These are phyloP conservation scores for Mytilinidion resinicola DNA, from an alignment of 495 filamentous ascomycete species.

Conservation along the genomic window DNA sequence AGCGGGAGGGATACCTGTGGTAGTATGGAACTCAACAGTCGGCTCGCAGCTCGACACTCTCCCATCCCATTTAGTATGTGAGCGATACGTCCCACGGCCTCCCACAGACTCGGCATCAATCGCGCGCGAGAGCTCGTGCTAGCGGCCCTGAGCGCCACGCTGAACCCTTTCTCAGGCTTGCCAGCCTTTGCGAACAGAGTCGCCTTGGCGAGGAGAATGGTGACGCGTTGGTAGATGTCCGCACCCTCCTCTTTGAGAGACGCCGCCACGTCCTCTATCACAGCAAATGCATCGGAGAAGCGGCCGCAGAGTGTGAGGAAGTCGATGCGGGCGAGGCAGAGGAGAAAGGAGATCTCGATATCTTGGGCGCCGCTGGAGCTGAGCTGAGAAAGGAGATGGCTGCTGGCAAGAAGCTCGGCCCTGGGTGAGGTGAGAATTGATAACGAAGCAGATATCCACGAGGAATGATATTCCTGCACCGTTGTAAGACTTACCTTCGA, in stretches of 20 bases:
- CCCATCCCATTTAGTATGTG: constrained; percentile 61
- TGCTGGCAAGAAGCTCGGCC: constrained; percentile 13
- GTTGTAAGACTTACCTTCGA: constrained; percentile 7
- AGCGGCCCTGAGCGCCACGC: constrained; percentile 72
- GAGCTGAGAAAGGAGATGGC: constrained; percentile 9
- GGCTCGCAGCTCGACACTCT: constrained; percentile 66
- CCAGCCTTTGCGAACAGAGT: constrained; percentile 63
- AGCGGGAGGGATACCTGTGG: constrained; percentile 49
- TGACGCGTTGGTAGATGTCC: constrained; percentile 69
- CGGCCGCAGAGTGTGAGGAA: constrained; percentile 58
- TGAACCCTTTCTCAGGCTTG: constrained; percentile 75
- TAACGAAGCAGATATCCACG: not conserved
- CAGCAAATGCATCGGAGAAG: constrained; percentile 55
- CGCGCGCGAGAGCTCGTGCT: constrained; percentile 66
- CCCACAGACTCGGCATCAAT: constrained; percentile 69
- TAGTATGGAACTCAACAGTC: constrained; percentile 65
- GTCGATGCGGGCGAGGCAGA: constrained; percentile 66
- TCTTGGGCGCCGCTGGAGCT: constrained; percentile 36
- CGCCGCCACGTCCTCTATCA: constrained; percentile 61
- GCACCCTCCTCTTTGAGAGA: constrained; percentile 60
- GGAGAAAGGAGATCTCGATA: constrained; percentile 62
- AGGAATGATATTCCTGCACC: no score
- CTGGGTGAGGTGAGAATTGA: constrained; percentile 6
- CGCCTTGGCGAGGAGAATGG: constrained; percentile 70
- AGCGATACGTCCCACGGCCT: constrained; percentile 62